Conservation (phyloP, 495 filamentous ascomycete species). For the Penicillium maclennaniae region DNA sequence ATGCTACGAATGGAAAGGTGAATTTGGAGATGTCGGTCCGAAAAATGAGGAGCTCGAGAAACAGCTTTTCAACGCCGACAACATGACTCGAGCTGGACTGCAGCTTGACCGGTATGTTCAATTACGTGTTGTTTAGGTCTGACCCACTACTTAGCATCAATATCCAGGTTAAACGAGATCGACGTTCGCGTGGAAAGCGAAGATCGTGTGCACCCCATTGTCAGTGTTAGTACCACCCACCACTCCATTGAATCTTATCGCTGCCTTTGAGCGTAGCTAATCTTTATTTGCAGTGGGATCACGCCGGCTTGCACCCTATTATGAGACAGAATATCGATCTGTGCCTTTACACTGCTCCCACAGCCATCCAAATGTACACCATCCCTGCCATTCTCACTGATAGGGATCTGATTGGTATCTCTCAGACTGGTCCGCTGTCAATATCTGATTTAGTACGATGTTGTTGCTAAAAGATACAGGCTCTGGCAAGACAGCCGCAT, state of each 20-base stretch:
- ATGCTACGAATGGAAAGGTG: slow-evolving; percentile 81
- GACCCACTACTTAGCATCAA: background rate
- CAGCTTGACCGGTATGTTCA: slow-evolving; percentile 38
- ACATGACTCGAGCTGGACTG: slow-evolving; percentile 39
- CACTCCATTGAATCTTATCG: slow-evolving; percentile 27
- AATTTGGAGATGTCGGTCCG: slow-evolving; percentile 82
- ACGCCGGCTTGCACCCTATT: slow-evolving; percentile 80
- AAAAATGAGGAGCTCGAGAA: slow-evolving; percentile 61
- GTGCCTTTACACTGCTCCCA: slow-evolving; percentile 63
- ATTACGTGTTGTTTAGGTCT: background rate
- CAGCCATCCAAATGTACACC: slow-evolving; percentile 80
- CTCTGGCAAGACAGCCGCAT: slow-evolving; percentile 94
- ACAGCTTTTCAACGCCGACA: slow-evolving; percentile 61
- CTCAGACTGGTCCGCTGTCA: slow-evolving; percentile 78
- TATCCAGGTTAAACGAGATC: background rate
- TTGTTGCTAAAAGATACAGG: slow-evolving; percentile 47
- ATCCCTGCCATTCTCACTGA: slow-evolving; percentile 71
- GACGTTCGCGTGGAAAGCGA: slow-evolving; percentile 17
- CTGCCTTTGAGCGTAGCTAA: slow-evolving; percentile 43
- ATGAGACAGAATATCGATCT: slow-evolving; percentile 75
- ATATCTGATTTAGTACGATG: background rate
- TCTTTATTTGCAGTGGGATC: slow-evolving; percentile 51
- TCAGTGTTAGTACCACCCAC: slow-evolving; percentile 19
- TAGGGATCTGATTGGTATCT: slow-evolving; percentile 78
- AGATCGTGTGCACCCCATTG: slow-evolving; percentile 27